Base-by-base conservation (phyloP, 169 alveolate genomes). In the Theileria equi region DNA sequence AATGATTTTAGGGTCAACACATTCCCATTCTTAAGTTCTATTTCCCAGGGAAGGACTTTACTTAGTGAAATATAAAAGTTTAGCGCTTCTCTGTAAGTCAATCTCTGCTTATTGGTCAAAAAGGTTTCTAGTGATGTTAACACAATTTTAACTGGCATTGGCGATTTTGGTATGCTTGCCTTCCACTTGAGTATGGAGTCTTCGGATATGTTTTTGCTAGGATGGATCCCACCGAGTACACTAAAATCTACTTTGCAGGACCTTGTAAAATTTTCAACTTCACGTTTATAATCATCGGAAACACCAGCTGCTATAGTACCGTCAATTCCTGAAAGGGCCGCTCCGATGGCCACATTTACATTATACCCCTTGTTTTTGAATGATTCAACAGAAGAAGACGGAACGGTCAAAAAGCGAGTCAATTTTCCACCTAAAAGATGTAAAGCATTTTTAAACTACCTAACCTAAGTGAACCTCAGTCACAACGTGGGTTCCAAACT, bases 221-320 rank as follows among this genome's bases (percentile, higher is more conserved):
- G 63, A 43, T 77, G 86, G n/a, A 77, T 65, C 16, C 86, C 86
- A 1, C 86, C 86, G 31, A 65, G 47, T 8, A 77, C 86, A 36
- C 78, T 77, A 47, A 65, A 66, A n/a, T 32, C 45, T 19, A 77
- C 36, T 4, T 54, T 63, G n/a, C 68, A 77, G n/a, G 81, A 43
- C 48, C 49, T 54, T 55, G 65, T 35, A 6, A 77, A 36, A 13
- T 57, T 66, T 5, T 77, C 54, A 36, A 57, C 49, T 35, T 58
- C 70, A 13, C 17, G 5, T 31, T 45, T 36, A n/a, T 41, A n/a
- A 28, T 26, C n/a, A 28, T 36, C 44, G n/a, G 48, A 36, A 1
- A 58, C 34, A n/a, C 66, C 74, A 3, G 21, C 65, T 17, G 47
- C 19, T n/a, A 41, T 55, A 17, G 58, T 53, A 4, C 28, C 70